Evolutionary conservation across 495 filamentous ascomycete genomes (phyloP), one percentile per base, ranked within the genome.

Genomic region (Talaromyces trachyspermus): DNA sequence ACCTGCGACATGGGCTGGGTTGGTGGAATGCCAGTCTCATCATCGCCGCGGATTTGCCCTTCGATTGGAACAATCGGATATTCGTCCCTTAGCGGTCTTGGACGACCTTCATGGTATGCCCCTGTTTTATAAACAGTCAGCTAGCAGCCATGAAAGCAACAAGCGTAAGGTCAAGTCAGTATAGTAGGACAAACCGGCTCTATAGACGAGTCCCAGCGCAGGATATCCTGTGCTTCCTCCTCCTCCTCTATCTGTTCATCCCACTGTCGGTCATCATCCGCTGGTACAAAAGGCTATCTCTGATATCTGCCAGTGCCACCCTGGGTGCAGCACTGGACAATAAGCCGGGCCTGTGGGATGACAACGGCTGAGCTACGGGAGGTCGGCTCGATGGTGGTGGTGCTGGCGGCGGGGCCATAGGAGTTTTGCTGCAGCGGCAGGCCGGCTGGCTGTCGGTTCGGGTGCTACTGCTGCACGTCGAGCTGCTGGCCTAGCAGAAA

Each of bases 161-260:
- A n/a, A n/a, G n/a, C n/a, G n/a, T n/a, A n/a, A n/a, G n/a, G n/a
- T n/a, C n/a, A n/a, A n/a, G n/a, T n/a, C n/a, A n/a, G n/a, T n/a
- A n/a, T n/a, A n/a, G n/a, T n/a, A 17, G 18, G 39, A 56, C 58
- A 48, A 56, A 68, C 67, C 49, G 62, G 56, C 14, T 76, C 74
- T 18, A 72, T 81, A 52, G 76, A 85, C 9, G 81, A 77, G 68
- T 95, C 82, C 89, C 90, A 96, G 23, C 83, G 81, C 24, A 95
- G 70, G 41, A 79, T 82, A 48, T 85, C 87, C 19, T 81, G 73
- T 33, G 88, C 82, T 15, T 80, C 77, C 4, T 78, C 76, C 44
- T 83, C 83, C 14, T 85, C 80, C 15, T 83, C 78, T 45, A 86
- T 80, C 27, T 80, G 72, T 2, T 89, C 89, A 61, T 92, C 87